Evolutionary conservation across 176 grass and related monocot genomes (phyloP).

Genomic region (Otatea glauca): DNA sequence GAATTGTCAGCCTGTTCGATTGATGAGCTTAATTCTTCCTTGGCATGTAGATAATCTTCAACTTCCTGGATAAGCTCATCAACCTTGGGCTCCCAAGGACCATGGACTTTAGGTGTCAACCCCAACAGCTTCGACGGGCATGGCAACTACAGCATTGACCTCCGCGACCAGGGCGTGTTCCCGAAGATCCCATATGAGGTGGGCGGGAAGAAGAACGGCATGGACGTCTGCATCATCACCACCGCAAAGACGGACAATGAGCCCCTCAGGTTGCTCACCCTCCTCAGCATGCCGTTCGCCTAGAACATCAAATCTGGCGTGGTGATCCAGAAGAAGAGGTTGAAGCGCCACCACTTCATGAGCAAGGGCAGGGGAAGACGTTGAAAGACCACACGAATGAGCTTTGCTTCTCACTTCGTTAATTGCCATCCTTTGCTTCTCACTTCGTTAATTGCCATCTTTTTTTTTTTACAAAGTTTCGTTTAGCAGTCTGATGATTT

Average conservation of each 20-base stretch:
- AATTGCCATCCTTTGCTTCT: constrained; percentile 2
- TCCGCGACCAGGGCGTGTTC: constrained; percentile 82
- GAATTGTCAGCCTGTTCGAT: constrained; percentile 17
- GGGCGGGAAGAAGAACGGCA: constrained; percentile 80
- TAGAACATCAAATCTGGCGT: constrained; percentile 48
- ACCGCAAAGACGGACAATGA: constrained; percentile 76
- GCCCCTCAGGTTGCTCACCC: constrained; percentile 58
- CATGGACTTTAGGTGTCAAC: constrained; percentile 82
- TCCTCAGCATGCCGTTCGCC: constrained; percentile 86
- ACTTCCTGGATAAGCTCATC: constrained; percentile 92
- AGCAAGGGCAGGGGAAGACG: constrained; percentile 50
- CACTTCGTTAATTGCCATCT: too few species aligned
- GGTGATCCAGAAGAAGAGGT: constrained; percentile 66
- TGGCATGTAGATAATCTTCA: constrained; percentile 75
- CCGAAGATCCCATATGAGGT: constrained; percentile 85
- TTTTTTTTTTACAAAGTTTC: constrained; percentile 14
- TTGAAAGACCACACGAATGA: constrained; percentile 14
- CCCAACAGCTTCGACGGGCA: constrained; percentile 82
- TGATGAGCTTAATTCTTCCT: constrained; percentile 7
- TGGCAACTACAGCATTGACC: constrained; percentile 74
- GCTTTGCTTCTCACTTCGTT: constrained; percentile 33
- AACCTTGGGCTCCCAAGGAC: constrained; percentile 88
- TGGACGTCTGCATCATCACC: constrained; percentile 86
- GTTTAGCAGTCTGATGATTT: constrained; percentile 34
- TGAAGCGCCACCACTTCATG: constrained; percentile 74